These are phyloP conservation scores for Aspergillus sp. DNA, from an alignment of 2,329 filamentous ascomycete genomes.

Conservation along the genomic window DNA sequence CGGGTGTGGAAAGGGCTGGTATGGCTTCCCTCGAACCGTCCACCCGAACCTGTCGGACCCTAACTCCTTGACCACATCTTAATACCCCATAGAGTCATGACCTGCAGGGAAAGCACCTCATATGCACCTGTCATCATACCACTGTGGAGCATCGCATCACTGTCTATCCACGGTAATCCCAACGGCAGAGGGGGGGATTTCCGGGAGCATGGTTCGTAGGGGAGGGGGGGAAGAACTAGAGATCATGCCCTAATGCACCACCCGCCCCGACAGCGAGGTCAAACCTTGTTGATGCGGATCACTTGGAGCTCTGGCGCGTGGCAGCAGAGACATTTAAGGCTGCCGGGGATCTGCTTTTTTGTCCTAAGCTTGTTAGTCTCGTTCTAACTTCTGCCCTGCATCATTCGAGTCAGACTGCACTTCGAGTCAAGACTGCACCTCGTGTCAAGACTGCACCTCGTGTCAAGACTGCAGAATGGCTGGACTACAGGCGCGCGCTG, in stretches of 20 bases:
- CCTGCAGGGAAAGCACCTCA: conserved; percentile 5
- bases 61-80: too few relatives aligned
- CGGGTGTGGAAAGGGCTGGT: too few relatives aligned
- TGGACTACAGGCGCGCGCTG: conserved; percentile 9
- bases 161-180: too few relatives aligned
- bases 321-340: neutral
- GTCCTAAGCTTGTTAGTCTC: neutral
- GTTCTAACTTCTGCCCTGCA: neutral
- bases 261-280: neutral
- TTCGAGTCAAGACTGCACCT: neutral
- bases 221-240: neutral
- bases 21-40: too few relatives aligned
- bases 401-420: neutral
- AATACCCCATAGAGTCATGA: too few relatives aligned
- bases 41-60: too few relatives aligned
- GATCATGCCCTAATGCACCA: neutral
- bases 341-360: neutral
- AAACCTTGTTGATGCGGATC: neutral
- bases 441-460: too few relatives aligned
- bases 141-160: conserved; percentile 1
- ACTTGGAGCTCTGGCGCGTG: neutral
- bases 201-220: too few relatives aligned
- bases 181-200: too few relatives aligned
- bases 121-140: conserved; percentile 6
- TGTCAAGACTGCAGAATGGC: conserved; percentile 6